A percentile compares a stretch with the other conserved stretches of the same genome.
These are phyloP conservation scores for Cryptococcus wingfieldii DNA, from an alignment of 1,284 basidiomycete genomes.

Conservation along the genomic window DNA sequence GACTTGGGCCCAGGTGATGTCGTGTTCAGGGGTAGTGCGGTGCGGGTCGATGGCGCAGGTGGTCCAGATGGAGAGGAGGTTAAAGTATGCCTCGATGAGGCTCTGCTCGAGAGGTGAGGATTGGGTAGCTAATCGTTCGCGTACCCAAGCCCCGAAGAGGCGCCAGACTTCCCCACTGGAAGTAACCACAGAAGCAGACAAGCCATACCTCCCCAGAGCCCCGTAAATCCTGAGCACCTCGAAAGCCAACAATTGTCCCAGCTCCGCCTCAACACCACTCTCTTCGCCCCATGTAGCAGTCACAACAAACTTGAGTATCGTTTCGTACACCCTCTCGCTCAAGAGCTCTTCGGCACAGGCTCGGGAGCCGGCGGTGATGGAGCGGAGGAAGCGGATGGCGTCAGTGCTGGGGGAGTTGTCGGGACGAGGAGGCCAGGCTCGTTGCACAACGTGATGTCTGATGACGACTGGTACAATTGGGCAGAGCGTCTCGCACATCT, in stretches of 20 bases:
- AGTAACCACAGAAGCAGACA: slow-evolving; percentile 54
- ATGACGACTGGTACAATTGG: slow-evolving; percentile 57
- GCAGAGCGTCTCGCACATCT: slow-evolving; percentile 57
- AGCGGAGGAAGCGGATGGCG: slow-evolving; percentile 57
- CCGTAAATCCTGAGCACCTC: slow-evolving; percentile 65
- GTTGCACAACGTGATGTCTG: slow-evolving; percentile 34
- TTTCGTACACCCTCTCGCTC: slow-evolving; percentile 55
- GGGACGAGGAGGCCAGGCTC: slow-evolving; percentile 26
- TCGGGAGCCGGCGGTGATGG: slow-evolving; percentile 63
- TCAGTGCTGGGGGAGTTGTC: slow-evolving; percentile 52
- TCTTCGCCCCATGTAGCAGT: slow-evolving; percentile 29
- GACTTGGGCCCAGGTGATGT: slow-evolving; percentile 84
- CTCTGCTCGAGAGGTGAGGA: not conserved
- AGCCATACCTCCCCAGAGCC: slow-evolving; percentile 68
- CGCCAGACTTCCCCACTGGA: slow-evolving; percentile 40
- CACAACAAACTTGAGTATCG: slow-evolving; percentile 71
- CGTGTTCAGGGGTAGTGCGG: slow-evolving; percentile 75
- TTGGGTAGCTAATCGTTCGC: not conserved
- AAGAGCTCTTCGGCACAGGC: slow-evolving; percentile 60
- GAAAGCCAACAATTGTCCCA: slow-evolving; percentile 54
- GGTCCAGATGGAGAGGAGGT: slow-evolving; percentile 66
- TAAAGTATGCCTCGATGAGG: slow-evolving; percentile 40
- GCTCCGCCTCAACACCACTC: not conserved
- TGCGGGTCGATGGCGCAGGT: slow-evolving; percentile 84
- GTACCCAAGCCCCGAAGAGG: slow-evolving; percentile 28